Evolutionary conservation across 164 flowering plant species (phyloP).

Genomic region (Piper betle): DNA sequence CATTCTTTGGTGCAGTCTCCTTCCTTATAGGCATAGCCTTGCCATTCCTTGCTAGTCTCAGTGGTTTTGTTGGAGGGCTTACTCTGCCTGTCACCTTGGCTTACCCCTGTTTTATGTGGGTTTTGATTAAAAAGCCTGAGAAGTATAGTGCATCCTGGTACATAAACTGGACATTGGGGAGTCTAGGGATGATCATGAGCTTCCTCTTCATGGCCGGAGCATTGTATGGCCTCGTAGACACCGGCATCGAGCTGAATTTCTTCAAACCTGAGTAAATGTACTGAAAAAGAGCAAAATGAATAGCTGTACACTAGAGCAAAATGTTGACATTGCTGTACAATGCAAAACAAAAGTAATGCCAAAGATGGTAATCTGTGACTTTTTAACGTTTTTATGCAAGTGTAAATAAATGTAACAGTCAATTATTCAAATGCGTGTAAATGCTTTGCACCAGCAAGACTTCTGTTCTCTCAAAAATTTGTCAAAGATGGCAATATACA

Average conservation of each 20-base stretch:
- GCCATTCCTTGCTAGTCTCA: conserved; percentile 12
- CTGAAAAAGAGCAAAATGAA: no score
- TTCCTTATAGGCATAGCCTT: conserved; percentile 51
- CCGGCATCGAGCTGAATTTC: conserved; percentile 40
- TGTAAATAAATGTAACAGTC: no score
- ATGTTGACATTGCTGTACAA: no score
- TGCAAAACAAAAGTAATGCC: no score
- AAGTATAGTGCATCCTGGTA: conserved; percentile 31
- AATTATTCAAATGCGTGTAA: no score
- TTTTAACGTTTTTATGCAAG: no score
- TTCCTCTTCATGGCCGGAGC: conserved; percentile 33
- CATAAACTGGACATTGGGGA: conserved; percentile 44
- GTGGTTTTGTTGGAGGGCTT: conserved; percentile 48
- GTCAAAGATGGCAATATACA: no score
- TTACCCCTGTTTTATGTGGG: no score
- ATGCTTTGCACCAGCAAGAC: no score
- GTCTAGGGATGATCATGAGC: conserved; percentile 42
- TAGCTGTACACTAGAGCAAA: no score
- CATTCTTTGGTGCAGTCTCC: conserved; percentile 32
- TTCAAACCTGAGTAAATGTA: conserved; percentile 41
- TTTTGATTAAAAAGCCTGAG: conserved; percentile 43
- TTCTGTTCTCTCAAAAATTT: no score
- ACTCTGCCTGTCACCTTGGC: conserved; percentile 32
- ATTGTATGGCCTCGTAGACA: conserved; percentile 29
- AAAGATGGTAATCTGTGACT: no score